Percentiles rank a stretch among this genome's conserved stretches.
These are phyloP conservation scores for Cladosporium halotolerans DNA, from an alignment of 2,329 filamentous ascomycete genomes.

Conservation along the genomic window DNA sequence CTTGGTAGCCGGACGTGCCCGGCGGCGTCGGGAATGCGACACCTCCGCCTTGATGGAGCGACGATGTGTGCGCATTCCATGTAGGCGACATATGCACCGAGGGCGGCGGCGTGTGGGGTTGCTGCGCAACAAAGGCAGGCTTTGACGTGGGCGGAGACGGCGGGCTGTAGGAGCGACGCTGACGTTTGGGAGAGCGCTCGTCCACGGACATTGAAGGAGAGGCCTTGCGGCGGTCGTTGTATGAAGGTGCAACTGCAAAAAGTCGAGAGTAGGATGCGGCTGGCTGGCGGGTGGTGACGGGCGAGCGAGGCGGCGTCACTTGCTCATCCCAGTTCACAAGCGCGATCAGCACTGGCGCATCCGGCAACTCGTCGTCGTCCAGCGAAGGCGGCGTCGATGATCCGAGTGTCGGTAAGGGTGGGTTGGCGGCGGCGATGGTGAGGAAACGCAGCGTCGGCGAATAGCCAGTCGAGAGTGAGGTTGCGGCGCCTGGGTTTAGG, in stretches of 20 bases:
- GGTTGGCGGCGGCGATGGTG: neutral
- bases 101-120: slow-evolving; percentile 43
- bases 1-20: slow-evolving; percentile 32
- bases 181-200: slow-evolving; percentile 32
- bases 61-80: slow-evolving; percentile 31
- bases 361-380: slow-evolving; percentile 8
- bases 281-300: slow-evolving; percentile 1
- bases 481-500: neutral
- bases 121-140: slow-evolving; percentile 28
- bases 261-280: neutral
- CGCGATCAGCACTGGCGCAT: neutral
- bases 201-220: slow-evolving; percentile 25
- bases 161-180: slow-evolving; percentile 39
- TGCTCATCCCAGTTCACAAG: neutral
- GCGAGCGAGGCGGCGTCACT: slow-evolving; percentile 5
- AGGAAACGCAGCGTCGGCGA: neutral
- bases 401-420: neutral
- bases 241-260: neutral
- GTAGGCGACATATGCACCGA: slow-evolving; percentile 43
- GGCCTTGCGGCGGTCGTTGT: neutral
- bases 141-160: slow-evolving; percentile 39
- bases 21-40: slow-evolving; percentile 36
- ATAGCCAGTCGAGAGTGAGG: neutral
- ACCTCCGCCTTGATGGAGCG: slow-evolving; percentile 15
- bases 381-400: slow-evolving; percentile 11